Base-by-base conservation (phyloP, 345 rosid species). In the Euclidium syriacum region DNA sequence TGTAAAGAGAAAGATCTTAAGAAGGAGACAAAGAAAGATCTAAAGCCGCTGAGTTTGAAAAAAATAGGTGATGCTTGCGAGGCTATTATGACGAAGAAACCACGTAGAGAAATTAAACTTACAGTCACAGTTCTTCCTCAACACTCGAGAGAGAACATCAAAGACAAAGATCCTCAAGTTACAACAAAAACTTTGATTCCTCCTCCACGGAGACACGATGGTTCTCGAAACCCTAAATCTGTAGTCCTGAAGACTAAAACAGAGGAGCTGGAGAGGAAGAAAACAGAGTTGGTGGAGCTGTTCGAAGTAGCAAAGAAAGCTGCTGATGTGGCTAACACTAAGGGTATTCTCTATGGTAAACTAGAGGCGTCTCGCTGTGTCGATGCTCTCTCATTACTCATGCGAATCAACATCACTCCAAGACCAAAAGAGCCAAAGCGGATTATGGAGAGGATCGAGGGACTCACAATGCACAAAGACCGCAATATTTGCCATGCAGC, bases 261-360 rank as follows among this genome's bases (percentile, higher is more conserved):
- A 26, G 50, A 26, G 6, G 46, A 52, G 27, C 1, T 41, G 46
- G 12, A 23, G 53, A 39, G 16, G 25, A 52, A 27, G 35, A 23
- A 51, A 32, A 15, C 22, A 5, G 53, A 44, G 53, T 10, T 48
- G 10, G 33, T 62, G 7, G 32, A 62, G 44, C 17, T 48, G 22
- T 62, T 62, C 7, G 60, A 60, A 52, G 18, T 22, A 30, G 73
- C 61, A n/a, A 51, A 32, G 53, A 68, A 51, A 68, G 59, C 53
- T 0, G 61, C 73, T 23, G 60, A 68, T 7, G 2, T 16, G 35
- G 67, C 67, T 22, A 49, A 68, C 23, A 8, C 38, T 15, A 40
- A 40, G 4, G 53, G 73, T 8, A 5, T 68, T 30, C 53, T 30
- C 44, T 40, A 0, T 0, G 66, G 73, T 5, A 39, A 39, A 58